Conservation (phyloP, 2,329 filamentous ascomycete species). For the Xenoacremonium recifei region DNA sequence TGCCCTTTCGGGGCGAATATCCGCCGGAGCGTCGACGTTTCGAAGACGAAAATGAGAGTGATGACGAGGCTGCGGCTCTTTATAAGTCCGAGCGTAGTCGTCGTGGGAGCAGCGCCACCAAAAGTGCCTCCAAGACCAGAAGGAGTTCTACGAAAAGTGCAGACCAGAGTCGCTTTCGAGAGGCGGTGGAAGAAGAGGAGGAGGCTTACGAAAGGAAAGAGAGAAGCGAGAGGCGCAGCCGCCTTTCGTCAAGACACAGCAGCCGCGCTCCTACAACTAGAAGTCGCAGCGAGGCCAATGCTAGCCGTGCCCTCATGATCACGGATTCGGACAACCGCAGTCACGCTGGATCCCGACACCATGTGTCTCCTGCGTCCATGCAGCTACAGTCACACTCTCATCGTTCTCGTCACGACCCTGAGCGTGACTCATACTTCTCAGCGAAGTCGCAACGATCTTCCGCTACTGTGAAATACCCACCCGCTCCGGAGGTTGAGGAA, state of each 20-base stretch:
- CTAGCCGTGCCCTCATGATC: conserved; percentile 35
- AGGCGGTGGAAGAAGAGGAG: conserved; percentile 26
- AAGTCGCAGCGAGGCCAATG: conserved; percentile 40
- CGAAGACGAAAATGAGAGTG: conserved; percentile 23
- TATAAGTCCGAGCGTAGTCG: conserved; percentile 18
- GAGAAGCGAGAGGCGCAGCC: too few relatives aligned
- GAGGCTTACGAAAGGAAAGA: too few relatives aligned
- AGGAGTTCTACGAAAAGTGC: conserved; percentile 20
- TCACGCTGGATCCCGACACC: conserved; percentile 36
- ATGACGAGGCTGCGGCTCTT: conserved; percentile 19
- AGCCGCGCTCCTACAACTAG: conserved; percentile 29
- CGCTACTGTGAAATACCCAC: conserved; percentile 18
- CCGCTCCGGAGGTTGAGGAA: conserved; percentile 21
- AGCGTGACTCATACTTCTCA: conserved; percentile 45
- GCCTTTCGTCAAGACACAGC: conserved; percentile 36
- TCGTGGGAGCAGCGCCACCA: neutral
- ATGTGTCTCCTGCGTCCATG: conserved; percentile 25
- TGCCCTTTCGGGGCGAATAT: conserved; percentile 18
- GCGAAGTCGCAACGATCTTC: conserved; percentile 31
- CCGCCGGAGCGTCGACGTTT: conserved; percentile 11
- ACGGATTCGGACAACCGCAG: conserved; percentile 42
- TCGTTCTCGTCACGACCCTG: conserved; percentile 28
- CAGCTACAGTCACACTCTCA: conserved; percentile 22
- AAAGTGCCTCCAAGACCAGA: conserved; percentile 7
- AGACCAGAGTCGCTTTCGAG: conserved; percentile 28